Evolutionary conservation across 441 rosid genomes (phyloP).

Genomic region (Gossypium armourianum): DNA sequence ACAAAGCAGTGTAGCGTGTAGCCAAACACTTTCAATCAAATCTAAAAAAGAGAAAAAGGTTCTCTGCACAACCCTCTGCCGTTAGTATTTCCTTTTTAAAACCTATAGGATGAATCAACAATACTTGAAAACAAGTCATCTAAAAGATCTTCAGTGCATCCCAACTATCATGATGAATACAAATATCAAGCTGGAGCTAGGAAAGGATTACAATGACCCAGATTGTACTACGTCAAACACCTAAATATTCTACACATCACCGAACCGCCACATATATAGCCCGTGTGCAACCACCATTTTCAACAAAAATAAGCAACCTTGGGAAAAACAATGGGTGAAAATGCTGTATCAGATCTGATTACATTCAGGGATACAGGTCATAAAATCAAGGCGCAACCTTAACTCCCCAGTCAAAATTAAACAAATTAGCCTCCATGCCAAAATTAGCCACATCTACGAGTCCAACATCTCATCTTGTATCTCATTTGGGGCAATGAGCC

Average conservation of each 20-base stretch:
- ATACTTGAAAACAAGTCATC: conserved; percentile 33
- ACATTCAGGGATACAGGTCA: conserved; percentile 18
- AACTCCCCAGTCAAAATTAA: conserved; percentile 20
- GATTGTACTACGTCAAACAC: conserved; percentile 30
- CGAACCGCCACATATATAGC: conserved; percentile 20
- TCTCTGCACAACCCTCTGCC: conserved; percentile 32
- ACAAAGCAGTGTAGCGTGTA: not conserved
- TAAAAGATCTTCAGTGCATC: conserved; percentile 25
- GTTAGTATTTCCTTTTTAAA: conserved; percentile 13
- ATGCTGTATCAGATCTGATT: conserved; percentile 25
- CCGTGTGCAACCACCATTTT: conserved; percentile 17
- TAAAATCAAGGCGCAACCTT: conserved; percentile 20
- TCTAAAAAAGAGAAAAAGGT: not conserved
- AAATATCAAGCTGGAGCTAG: conserved; percentile 22
- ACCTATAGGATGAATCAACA: conserved; percentile 22
- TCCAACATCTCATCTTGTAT: conserved; percentile 97
- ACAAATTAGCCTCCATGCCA: conserved; percentile 24
- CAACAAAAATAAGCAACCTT: conserved; percentile 13
- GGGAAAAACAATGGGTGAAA: conserved; percentile 23
- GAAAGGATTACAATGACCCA: conserved; percentile 27
- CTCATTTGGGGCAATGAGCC: conserved; percentile 91
- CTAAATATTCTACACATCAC: conserved; percentile 42
- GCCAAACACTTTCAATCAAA: not conserved
- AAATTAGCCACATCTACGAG: conserved; percentile 35
- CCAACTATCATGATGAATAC: conserved; percentile 24